phyloP scores from a whole-genome alignment of 805 yeast genomes.

The Tetrapisispora pingtungensis region DNA sequence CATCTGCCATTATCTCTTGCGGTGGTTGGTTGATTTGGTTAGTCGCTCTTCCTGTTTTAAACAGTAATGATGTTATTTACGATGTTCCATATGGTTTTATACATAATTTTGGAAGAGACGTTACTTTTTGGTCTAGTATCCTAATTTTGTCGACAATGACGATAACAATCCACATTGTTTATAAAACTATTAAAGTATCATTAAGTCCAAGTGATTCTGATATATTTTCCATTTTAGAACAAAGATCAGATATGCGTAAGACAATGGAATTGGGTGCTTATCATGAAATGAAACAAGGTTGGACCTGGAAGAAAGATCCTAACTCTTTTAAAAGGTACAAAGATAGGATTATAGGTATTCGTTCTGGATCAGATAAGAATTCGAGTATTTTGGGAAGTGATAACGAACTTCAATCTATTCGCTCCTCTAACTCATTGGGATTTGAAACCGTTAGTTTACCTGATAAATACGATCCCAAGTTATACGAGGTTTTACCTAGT shows the following conservation, averaged over 20 bases:
- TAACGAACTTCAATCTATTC: not conserved
- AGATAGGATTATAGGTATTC: constrained; percentile 9
- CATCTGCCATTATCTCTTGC: constrained; percentile 58
- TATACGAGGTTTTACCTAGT: constrained; percentile 59
- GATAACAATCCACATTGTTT: constrained; percentile 52
- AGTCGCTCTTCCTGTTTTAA: constrained; percentile 61
- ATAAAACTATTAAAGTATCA: constrained; percentile 46
- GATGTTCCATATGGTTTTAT: constrained; percentile 62
- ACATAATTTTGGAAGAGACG: constrained; percentile 65
- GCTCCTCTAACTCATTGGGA: not conserved
- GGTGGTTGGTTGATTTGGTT: constrained; percentile 87
- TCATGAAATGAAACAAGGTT: constrained; percentile 65
- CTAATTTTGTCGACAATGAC: constrained; percentile 50
- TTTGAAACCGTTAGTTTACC: not conserved
- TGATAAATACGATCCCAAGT: constrained; percentile 16
- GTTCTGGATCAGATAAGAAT: not conserved
- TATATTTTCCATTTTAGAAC: constrained; percentile 66
- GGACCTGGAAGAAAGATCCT: constrained; percentile 54
- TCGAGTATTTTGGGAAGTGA: not conserved
- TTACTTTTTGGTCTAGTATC: constrained; percentile 79
- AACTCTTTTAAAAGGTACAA: constrained; percentile 25
- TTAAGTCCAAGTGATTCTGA: constrained; percentile 67
- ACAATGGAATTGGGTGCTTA: constrained; percentile 65
- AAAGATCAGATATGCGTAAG: constrained; percentile 52
- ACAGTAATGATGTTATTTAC: constrained; percentile 45